Conservation (phyloP, 1,284 basidiomycete species). For the Pseudozyma thailandica region DNA sequence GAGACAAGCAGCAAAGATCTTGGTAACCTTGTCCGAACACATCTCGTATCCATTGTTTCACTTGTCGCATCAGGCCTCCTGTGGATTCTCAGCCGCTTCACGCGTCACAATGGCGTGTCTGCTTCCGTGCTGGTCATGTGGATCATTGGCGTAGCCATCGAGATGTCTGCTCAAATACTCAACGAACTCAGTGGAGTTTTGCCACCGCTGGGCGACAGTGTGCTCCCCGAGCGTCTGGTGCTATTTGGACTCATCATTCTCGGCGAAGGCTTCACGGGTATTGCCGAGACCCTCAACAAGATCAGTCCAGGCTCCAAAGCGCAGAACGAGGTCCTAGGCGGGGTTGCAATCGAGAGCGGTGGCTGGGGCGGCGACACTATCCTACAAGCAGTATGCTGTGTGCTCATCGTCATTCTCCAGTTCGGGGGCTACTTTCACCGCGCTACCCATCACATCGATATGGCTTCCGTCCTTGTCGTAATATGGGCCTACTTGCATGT, state of each 20-base stretch:
- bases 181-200: conserved; percentile 34
- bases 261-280: conserved; percentile 45
- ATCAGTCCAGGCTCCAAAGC: conserved; percentile 43
- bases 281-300: conserved; percentile 39
- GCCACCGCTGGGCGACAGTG: conserved; percentile 21
- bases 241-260: conserved; percentile 50
- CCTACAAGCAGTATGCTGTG: conserved; percentile 30
- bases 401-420: conserved; percentile 44
- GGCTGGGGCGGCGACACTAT: conserved; percentile 44
- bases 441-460: conserved; percentile 24
- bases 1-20: too few relatives aligned
- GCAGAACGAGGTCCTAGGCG: conserved; percentile 7
- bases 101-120: conserved; percentile 8
- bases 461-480: conserved; percentile 23
- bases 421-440: conserved; percentile 47
- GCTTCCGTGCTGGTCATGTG: conserved; percentile 42
- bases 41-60: conserved; percentile 26
- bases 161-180: conserved; percentile 21
- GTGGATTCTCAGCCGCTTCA: conserved; percentile 38
- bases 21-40: conserved; percentile 12
- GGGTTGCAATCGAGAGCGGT: conserved; percentile 25
- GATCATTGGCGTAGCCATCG: conserved; percentile 38
- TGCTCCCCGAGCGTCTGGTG: conserved; percentile 35
- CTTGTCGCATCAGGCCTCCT: conserved; percentile 31
- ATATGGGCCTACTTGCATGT: conserved; percentile 46